Percentiles rank a stretch among this genome's conserved stretches.
Conservation (phyloP, 2,329 filamentous ascomycete species). For the Alternaria brassicicola region DNA sequence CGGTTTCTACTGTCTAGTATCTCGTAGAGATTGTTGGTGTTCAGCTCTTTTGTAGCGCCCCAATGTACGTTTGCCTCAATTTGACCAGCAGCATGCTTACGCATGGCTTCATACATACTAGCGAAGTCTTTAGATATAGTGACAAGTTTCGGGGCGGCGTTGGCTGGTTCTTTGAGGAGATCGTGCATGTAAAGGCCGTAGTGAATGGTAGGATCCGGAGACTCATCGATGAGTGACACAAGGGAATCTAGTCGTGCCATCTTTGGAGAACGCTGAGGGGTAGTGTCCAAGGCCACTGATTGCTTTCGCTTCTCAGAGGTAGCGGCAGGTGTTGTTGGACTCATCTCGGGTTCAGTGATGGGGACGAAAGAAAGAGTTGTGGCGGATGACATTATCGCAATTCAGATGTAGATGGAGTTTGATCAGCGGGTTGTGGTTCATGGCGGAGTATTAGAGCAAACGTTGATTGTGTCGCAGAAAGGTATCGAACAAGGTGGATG, state of each 20-base stretch:
- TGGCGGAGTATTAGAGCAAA: background rate
- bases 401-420: background rate
- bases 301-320: background rate
- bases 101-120: conserved; percentile 4
- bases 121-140: background rate
- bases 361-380: background rate
- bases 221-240: background rate
- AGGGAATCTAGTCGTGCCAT: background rate
- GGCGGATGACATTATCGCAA: background rate
- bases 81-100: background rate
- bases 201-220: background rate
- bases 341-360: background rate
- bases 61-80: conserved; percentile 3
- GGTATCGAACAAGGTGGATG: background rate
- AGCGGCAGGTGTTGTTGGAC: background rate
- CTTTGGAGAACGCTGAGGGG: background rate
- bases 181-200: conserved; percentile 3
- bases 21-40: conserved; percentile 5
- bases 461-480: background rate
- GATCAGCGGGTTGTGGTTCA: too few species aligned
- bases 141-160: background rate
- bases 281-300: background rate
- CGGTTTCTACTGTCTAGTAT: background rate
- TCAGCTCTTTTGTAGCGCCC: conserved; percentile 1
- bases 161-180: background rate